Evolutionary conservation across 2,329 filamentous ascomycete genomes (phyloP), one percentile per base, ranked within the genome.

Genomic region (Colletotrichum sp.): DNA sequence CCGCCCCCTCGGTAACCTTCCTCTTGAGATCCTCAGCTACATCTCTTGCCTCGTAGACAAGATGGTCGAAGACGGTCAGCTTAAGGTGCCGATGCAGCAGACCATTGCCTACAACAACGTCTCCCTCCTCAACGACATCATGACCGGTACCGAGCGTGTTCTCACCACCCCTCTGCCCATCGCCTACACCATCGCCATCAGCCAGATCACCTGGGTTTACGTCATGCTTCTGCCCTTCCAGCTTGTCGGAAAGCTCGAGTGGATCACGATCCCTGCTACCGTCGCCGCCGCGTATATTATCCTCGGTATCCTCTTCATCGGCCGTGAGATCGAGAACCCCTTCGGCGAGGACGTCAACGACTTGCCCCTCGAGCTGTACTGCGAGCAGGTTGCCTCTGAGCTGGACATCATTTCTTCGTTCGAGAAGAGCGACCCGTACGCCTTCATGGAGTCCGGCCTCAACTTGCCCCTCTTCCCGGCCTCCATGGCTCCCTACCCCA

Each of bases 291-390:
- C 94, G 5, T 96, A 96, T 84, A 96, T 97, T 79, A 96, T 97
- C 82, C 91, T 97, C 76, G 94, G 94, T 28, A 91, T 97, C 62
- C 86, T 89, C 36, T 87, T 90, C 77, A 96, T 96, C 80, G 95
- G 95, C 52, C 92, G 92, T 77, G 95, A 97, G 84, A 94, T 97
- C 78, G 95, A 97, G 84, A 95, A 97, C 81, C 95, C 95, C 8
- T 97, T 97, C 83, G 95, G 95, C 73, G 89, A 92, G 78, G 95
- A 97, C 78, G 95, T 96, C 79, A 97, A 97, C 81, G 95, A 97
- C 84, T 86, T 96, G 57, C 93, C 94, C 0, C 88, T 96, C 4
- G 95, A 96, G 81, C 86, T 89, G 16, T 98, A 93, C 87, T 97
- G 95, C 85, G 89, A 93, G 49, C 93, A 96, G 81, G 89, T 97